These are phyloP conservation scores for Cladosporium sp. DNA, from an alignment of 2,329 filamentous ascomycete genomes.

Conservation along the genomic window DNA sequence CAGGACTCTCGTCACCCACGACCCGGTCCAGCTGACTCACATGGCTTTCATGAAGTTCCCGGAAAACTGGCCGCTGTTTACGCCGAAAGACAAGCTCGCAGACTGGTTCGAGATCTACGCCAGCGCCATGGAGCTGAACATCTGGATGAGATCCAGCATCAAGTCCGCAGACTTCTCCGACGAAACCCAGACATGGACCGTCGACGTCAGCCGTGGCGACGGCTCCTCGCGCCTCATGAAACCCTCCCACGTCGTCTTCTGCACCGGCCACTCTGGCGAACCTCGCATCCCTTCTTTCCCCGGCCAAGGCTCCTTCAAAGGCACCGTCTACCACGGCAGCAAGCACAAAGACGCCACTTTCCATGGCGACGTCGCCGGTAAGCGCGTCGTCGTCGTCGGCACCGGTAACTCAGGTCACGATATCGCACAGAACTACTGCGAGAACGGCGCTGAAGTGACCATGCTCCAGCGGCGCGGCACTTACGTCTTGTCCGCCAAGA, in stretches of 20 bases:
- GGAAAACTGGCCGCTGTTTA: conserved; percentile 60
- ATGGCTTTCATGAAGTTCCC: conserved; percentile 62
- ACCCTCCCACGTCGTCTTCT: conserved; percentile 58
- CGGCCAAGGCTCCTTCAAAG: conserved; percentile 42
- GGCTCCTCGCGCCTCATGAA: conserved; percentile 48
- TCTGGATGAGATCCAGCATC: conserved; percentile 50
- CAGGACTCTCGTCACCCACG: conserved; percentile 45
- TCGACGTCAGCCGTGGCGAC: conserved; percentile 41
- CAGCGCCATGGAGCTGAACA: conserved; percentile 57
- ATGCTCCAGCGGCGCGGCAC: conserved; percentile 43
- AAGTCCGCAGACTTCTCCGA: conserved; percentile 43
- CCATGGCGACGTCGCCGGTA: conserved; percentile 30
- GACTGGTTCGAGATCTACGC: conserved; percentile 64
- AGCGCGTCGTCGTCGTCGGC: conserved; percentile 42
- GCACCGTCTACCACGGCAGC: conserved; percentile 35
- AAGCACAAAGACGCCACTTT: conserved; percentile 27
- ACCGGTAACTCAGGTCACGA: conserved; percentile 46
- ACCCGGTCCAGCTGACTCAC: conserved; percentile 55
- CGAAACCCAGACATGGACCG: conserved; percentile 46
- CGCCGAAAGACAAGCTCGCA: conserved; percentile 64
- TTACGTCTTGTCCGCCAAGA: conserved; percentile 32
- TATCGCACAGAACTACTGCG: conserved; percentile 43
- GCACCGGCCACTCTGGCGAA: conserved; percentile 63
- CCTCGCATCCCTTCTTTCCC: conserved; percentile 42
- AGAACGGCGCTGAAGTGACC: conserved; percentile 37